Evolutionary conservation across 2,329 filamentous ascomycete genomes (phyloP).

Genomic region (Sporothrix sp.): DNA sequence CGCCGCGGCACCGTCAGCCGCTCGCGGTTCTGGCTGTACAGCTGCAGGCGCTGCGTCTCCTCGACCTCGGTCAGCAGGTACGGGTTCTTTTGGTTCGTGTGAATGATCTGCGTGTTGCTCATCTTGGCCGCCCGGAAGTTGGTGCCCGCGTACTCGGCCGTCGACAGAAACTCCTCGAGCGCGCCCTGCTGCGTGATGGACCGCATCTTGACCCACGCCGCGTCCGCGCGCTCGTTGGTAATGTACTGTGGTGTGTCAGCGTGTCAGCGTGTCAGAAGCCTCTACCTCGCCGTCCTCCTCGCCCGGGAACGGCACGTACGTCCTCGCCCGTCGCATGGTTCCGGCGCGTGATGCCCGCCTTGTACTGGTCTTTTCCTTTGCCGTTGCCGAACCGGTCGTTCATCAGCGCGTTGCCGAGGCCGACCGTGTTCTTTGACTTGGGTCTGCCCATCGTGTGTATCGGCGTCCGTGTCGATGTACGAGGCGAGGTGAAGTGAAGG

Average conservation of each 20-base stretch:
- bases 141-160: conserved; percentile 92
- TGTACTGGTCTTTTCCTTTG: conserved; percentile 75
- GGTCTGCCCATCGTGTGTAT: conserved; percentile 54
- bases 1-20: conserved; percentile 81
- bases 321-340: conserved; percentile 73
- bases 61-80: conserved; percentile 80
- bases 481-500: no score
- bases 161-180: conserved; percentile 91
- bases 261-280: no score
- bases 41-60: conserved; percentile 66
- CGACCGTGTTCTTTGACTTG: conserved; percentile 92
- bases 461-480: no score
- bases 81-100: conserved; percentile 90
- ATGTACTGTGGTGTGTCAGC: conserved; percentile 52
- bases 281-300: neutral
- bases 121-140: conserved; percentile 99
- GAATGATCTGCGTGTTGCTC: conserved; percentile 98
- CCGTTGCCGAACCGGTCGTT: conserved; percentile 96
- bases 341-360: conserved; percentile 53
- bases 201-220: conserved; percentile 98
- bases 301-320: conserved; percentile 33
- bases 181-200: conserved; percentile 95
- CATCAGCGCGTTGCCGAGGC: conserved; percentile 95
- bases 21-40: conserved; percentile 71
- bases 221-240: conserved; percentile 82